Conservation (phyloP, 2,329 filamentous ascomycete species). For the Fusarium equiseti region DNA sequence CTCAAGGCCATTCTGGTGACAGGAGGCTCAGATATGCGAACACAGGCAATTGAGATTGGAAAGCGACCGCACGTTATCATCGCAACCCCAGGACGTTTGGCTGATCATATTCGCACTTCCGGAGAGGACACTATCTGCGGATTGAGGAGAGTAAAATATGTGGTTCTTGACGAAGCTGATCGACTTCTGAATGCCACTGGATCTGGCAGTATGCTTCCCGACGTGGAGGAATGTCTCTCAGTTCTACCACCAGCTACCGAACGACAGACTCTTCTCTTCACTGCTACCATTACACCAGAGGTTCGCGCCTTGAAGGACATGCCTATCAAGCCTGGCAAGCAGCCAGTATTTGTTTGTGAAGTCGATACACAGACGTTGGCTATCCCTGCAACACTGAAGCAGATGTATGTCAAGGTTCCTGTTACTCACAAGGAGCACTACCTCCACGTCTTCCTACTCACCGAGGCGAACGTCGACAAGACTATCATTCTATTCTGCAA, state of each 20-base stretch:
- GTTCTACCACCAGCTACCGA: constrained; percentile 81
- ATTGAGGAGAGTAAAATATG: constrained; percentile 80
- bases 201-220: constrained; percentile 90
- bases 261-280: constrained; percentile 96
- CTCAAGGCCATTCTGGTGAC: constrained; percentile 92
- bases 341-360: constrained; percentile 89
- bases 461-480: constrained; percentile 78
- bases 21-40: constrained; percentile 91
- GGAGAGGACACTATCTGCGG: constrained; percentile 91
- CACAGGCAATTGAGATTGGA: constrained; percentile 86
- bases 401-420: constrained; percentile 88
- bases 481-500: constrained; percentile 96
- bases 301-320: constrained; percentile 87
- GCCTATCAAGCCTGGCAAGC: constrained; percentile 75
- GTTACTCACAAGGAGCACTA: constrained; percentile 96
- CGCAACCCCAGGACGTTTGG: constrained; percentile 90
- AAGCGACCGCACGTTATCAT: constrained; percentile 91
- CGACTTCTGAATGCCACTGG: constrained; percentile 80
- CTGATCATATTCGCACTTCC: constrained; percentile 92
- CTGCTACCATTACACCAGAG: constrained; percentile 93
- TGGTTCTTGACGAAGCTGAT: constrained; percentile 97
- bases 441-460: constrained; percentile 88
- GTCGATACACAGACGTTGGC: constrained; percentile 81
- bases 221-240: constrained; percentile 88
- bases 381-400: constrained; percentile 82